phyloP scores from a whole-genome alignment of 148 eudicot genomes.

The Linanthus parryae region DNA sequence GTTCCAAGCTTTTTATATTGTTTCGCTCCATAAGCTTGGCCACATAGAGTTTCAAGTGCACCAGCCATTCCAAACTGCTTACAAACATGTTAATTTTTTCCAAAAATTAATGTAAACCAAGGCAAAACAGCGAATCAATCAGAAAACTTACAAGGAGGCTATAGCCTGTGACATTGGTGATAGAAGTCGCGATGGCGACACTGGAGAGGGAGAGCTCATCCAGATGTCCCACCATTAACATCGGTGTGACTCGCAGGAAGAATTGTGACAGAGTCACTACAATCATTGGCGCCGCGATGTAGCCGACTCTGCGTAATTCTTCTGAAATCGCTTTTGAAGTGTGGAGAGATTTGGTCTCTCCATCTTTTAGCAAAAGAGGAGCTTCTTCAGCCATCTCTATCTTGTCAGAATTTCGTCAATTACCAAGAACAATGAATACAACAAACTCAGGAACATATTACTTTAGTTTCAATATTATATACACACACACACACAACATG shows the following conservation, averaged over 20 bases:
- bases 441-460: too few relatives aligned
- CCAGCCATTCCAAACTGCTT: conserved; percentile 44
- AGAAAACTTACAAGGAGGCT: conserved; percentile 7
- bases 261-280: conserved; percentile 9
- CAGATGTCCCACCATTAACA: conserved; percentile 13
- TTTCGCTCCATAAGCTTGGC: conserved; percentile 55
- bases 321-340: neutral
- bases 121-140: neutral
- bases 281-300: conserved; percentile 9
- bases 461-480: too few relatives aligned
- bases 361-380: too few relatives aligned
- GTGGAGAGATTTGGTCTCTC: neutral
- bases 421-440: too few relatives aligned
- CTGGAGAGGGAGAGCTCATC: conserved; percentile 7
- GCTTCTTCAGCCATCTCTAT: conserved; percentile 1
- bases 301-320: conserved; percentile 7
- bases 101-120: too few relatives aligned
- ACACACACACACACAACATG: too few relatives aligned
- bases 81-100: conserved; percentile 1
- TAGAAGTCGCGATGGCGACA: conserved; percentile 8
- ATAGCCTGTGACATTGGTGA: conserved; percentile 8
- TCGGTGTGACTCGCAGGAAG: conserved; percentile 4
- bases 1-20: conserved; percentile 45
- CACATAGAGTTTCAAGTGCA: conserved; percentile 50
- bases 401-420: too few relatives aligned